Evolutionary conservation across 1,284 basidiomycete species (phyloP).

Genomic region (Flammula alnicola): DNA sequence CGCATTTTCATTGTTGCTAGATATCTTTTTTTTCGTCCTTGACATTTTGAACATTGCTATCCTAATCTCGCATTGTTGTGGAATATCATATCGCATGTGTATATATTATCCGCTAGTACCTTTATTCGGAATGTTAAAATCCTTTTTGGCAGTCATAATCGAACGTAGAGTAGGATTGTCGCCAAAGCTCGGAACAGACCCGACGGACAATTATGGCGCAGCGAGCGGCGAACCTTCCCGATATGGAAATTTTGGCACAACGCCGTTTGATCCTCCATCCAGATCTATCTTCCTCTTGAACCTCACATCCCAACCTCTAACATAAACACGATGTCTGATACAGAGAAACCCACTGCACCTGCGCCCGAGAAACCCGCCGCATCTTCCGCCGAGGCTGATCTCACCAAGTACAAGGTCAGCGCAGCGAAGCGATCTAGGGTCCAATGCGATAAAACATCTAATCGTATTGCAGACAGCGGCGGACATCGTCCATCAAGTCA

Average conservation of each 20-base stretch:
- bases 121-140: not conserved
- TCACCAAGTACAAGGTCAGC: constrained; percentile 83
- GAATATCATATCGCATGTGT: not conserved
- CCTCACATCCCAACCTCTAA: constrained; percentile 13
- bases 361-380: constrained; percentile 50
- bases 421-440: constrained; percentile 18
- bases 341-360: constrained; percentile 44
- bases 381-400: constrained; percentile 69
- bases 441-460: constrained; percentile 23
- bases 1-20: not conserved
- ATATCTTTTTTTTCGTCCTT: not conserved
- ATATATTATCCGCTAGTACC: not conserved
- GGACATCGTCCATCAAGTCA: constrained; percentile 86
- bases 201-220: too few relatives aligned
- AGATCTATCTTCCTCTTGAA: constrained; percentile 8
- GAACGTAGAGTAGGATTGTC: not conserved
- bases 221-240: constrained; percentile 22
- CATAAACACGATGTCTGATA: constrained; percentile 55
- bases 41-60: constrained; percentile 1
- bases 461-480: constrained; percentile 71
- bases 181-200: not conserved
- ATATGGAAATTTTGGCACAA: constrained; percentile 21
- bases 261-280: constrained; percentile 14
- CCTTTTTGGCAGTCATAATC: not conserved
- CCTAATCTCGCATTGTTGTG: constrained; percentile 2